Percentiles rank a stretch among this genome's conserved stretches.
Evolutionary conservation across 177 flowering plant genomes (phyloP).

Genomic region (Telopea speciosissima): DNA sequence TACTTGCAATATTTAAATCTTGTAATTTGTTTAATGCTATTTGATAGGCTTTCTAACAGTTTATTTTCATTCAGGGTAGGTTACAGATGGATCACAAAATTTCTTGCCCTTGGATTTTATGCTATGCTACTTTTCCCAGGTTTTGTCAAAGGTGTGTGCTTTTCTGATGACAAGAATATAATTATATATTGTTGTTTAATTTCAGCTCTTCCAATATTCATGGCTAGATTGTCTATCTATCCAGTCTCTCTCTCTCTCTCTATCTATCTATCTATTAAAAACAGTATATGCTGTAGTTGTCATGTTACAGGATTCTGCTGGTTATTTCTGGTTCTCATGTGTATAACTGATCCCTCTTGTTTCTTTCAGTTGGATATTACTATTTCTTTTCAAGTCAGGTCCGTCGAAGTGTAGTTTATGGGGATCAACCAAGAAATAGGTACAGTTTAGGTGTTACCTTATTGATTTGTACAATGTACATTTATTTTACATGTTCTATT

Average conservation of each 20-base stretch:
- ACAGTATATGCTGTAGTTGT: neutral
- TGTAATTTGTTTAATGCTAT: neutral
- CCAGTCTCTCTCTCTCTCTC: too few species aligned
- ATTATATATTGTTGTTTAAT: neutral
- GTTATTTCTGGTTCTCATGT: neutral
- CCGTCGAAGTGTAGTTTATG: constrained; percentile 71
- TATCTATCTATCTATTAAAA: neutral
- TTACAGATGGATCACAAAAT: constrained; percentile 72
- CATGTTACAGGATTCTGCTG: neutral
- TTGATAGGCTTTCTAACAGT: constrained; percentile 22
- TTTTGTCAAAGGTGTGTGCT: constrained; percentile 68
- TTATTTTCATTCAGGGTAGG: constrained; percentile 50
- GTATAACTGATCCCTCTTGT: constrained; percentile 17
- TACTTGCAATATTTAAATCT: neutral
- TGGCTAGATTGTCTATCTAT: neutral
- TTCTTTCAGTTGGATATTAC: constrained; percentile 66
- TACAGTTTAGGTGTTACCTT: constrained; percentile 12
- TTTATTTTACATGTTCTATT: neutral
- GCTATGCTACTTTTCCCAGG: constrained; percentile 91
- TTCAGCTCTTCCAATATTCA: neutral
- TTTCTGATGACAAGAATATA: neutral
- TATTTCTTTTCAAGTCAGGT: constrained; percentile 81
- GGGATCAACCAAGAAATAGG: constrained; percentile 97
- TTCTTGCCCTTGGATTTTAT: constrained; percentile 73
- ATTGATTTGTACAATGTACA: neutral